Evolutionary conservation across 2,329 filamentous ascomycete genomes (phyloP), one percentile per base, ranked within the genome.

Genomic region (Hypoxylon sp.): DNA sequence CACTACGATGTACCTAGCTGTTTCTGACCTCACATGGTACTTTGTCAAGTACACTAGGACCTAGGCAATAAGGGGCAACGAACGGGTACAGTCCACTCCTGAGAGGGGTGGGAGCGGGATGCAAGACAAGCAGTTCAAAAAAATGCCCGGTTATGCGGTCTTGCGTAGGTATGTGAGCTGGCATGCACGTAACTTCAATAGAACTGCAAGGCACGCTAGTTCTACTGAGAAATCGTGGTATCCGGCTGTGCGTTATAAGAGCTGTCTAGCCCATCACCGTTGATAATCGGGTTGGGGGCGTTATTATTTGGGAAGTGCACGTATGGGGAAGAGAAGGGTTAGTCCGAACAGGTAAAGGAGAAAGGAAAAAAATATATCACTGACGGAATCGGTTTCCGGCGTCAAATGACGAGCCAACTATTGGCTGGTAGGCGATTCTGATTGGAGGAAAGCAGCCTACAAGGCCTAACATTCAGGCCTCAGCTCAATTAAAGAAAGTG

Each of bases 401-500:
- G 64, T 71, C 67, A 70, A 70, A 65, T 66, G 61, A 58, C 64
- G 51, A 69, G 28, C 46, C 32, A 61, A 64, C 59, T 66, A 68
- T 65, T 64, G 64, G 59, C 62, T 41, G 24, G 26, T 32, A 13
- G 53, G 41, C 50, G 48, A 53, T 37, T 54, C 53, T 70, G 63
- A 71, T 73, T 72, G 70, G 69, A 69, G 66, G 56, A 67, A 65
- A 51, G 28, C 34, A 51, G 58, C 62, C 48, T 56, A 56, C 19
- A 57, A 50, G 58, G 62, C 58, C 65, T 59, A 51, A 49, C 19
- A 10, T 65, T 64, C 58, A 59, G 65, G 55, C 59, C 63, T 68
- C 61, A 68, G 67, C 64, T 66, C 59, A 66, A 65, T 69, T 43
- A 64, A 66, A 70, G 68, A 72, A 68, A 70, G 69, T 71, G 67